Conservation (phyloP, 2,329 filamentous ascomycete genomes). For the Penicillium sp. region DNA sequence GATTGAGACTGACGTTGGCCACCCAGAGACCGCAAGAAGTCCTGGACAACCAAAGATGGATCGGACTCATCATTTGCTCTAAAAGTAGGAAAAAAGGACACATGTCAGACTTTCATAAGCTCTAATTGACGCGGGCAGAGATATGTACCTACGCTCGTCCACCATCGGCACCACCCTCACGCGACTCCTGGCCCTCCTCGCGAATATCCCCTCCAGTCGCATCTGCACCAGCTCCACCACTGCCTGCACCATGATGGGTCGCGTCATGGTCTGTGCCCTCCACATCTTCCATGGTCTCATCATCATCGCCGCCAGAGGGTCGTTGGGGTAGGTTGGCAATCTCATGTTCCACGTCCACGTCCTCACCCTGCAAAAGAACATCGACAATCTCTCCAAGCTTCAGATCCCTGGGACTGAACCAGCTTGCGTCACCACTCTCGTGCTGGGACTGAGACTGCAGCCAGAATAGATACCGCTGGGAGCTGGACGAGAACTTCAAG, state of each 20-base stretch:
- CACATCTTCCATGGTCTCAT: conserved; percentile 78
- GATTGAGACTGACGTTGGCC: conserved; percentile 45
- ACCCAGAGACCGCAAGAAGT: conserved; percentile 81
- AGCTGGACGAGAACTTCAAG: conserved; percentile 90
- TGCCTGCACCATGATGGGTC: conserved; percentile 60
- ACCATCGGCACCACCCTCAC: conserved; percentile 93
- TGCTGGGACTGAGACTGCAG: conserved; percentile 87
- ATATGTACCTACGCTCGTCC: conserved; percentile 95
- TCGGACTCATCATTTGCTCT: conserved; percentile 66
- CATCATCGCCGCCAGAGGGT: conserved; percentile 58
- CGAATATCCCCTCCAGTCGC: conserved; percentile 90
- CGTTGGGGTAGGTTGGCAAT: conserved; percentile 62
- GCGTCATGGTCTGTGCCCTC: conserved; percentile 62
- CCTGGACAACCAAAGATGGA: conserved; percentile 76
- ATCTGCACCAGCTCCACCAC: conserved; percentile 79
- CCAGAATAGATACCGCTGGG: conserved; percentile 92
- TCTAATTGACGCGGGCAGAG: conserved; percentile 28
- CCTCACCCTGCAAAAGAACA: conserved; percentile 79
- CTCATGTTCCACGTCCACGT: conserved; percentile 75
- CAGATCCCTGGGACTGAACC: conserved; percentile 80
- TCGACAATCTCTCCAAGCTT: conserved; percentile 89
- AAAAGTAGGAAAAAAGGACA: conserved; percentile 28
- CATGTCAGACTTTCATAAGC: conserved; percentile 14
- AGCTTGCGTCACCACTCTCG: conserved; percentile 67
- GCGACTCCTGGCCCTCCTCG: conserved; percentile 81